These are phyloP conservation scores for Tetracladium setigerum DNA, from an alignment of 495 filamentous ascomycete species.

Conservation along the genomic window DNA sequence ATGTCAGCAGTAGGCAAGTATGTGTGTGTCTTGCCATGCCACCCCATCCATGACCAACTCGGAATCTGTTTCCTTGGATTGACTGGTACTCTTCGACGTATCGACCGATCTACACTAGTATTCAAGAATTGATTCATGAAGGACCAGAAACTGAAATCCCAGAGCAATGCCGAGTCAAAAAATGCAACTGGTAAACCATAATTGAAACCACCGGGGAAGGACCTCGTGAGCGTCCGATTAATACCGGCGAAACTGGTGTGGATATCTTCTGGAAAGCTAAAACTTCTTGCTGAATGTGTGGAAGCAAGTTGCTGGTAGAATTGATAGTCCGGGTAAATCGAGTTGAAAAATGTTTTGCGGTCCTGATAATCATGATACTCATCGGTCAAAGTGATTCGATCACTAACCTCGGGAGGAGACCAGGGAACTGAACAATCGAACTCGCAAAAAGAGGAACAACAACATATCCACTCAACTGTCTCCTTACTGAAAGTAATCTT, in stretches of 20 bases:
- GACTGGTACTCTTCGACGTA: too few relatives aligned
- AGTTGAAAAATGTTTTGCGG: too few relatives aligned
- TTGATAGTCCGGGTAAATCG: neutral
- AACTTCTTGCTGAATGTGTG: neutral
- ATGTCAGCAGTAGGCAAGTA: too few relatives aligned
- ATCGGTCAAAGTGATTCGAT: too few relatives aligned
- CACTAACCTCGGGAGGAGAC: too few relatives aligned
- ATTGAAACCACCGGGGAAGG: constrained; percentile 6
- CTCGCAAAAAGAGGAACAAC: neutral
- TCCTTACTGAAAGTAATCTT: neutral
- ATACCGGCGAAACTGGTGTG: constrained; percentile 5
- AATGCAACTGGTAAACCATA: constrained; percentile 6
- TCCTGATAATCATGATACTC: too few relatives aligned
- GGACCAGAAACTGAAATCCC: too few relatives aligned
- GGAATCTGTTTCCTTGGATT: too few relatives aligned
- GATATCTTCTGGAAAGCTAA: constrained; percentile 10
- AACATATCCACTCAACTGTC: constrained; percentile 3
- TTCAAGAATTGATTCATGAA: too few relatives aligned
- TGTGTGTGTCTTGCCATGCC: too few relatives aligned
- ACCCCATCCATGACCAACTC: too few relatives aligned
- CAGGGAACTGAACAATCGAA: neutral
- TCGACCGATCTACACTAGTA: too few relatives aligned
- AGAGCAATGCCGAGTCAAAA: constrained; percentile 5
- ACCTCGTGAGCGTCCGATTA: neutral
- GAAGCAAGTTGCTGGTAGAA: neutral